Evolutionary conservation across 208 protist species (phyloP).

Genomic region (Endotrypanum monterogeii): DNA sequence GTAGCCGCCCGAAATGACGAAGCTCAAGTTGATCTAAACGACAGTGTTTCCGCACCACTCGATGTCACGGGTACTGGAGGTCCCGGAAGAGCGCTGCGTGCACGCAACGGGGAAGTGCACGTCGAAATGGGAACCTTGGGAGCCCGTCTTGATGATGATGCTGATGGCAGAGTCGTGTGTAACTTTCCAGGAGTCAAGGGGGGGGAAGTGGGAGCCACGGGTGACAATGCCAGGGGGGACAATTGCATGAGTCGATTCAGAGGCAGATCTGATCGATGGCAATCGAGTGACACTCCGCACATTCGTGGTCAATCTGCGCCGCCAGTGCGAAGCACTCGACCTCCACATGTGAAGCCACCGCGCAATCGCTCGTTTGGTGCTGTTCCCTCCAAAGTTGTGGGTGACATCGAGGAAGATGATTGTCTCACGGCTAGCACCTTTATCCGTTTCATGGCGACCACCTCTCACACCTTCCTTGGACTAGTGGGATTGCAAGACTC

Average conservation of each 20-base stretch:
- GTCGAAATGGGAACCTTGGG: not conserved
- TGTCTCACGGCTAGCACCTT: conserved; percentile 57
- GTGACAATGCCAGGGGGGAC: not conserved
- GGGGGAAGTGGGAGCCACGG: not conserved
- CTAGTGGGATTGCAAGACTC: conserved; percentile 88
- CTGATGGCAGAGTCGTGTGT: not conserved
- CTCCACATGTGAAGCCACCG: conserved; percentile 17
- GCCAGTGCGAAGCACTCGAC: conserved; percentile 21
- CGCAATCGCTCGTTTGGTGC: conserved; percentile 43
- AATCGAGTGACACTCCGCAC: not conserved
- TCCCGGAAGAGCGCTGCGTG: not conserved
- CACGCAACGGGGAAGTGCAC: not conserved
- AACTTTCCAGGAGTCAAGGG: not conserved
- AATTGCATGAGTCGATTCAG: not conserved
- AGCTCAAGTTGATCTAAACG: not conserved
- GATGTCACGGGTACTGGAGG: not conserved
- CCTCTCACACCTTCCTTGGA: conserved; percentile 87
- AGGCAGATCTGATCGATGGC: not conserved
- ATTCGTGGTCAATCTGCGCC: conserved; percentile 32
- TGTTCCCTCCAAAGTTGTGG: conserved; percentile 31
- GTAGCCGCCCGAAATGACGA: not conserved
- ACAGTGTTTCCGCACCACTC: not conserved
- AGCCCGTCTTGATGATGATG: not conserved
- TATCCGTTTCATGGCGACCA: conserved; percentile 66
- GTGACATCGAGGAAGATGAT: conserved; percentile 58